Conservation (phyloP, 306 rosid species). For the Vigna reflexopilosa region DNA sequence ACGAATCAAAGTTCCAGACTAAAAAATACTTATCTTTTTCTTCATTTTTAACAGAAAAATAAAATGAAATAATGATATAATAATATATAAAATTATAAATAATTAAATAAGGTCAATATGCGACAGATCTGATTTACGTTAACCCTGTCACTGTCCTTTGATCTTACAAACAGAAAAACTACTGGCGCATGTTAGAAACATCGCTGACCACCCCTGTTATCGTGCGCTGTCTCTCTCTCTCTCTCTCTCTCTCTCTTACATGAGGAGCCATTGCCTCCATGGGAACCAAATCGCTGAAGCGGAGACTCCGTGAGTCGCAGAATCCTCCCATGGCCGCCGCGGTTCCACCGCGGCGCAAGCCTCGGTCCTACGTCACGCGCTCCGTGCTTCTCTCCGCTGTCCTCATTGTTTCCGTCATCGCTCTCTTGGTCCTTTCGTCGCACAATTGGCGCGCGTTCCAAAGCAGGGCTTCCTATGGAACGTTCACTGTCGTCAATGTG, state of each 20-base stretch:
- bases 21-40: no score
- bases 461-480: slow-evolving; percentile 41
- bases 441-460: slow-evolving; percentile 43
- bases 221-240: slow-evolving; percentile 26
- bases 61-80: no score
- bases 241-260: slow-evolving; percentile 13
- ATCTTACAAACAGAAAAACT: neutral
- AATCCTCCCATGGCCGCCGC: slow-evolving; percentile 59
- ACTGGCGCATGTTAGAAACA: slow-evolving; percentile 44
- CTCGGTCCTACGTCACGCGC: slow-evolving; percentile 17
- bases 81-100: no score
- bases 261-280: slow-evolving; percentile 44
- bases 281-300: slow-evolving; percentile 67
- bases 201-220: slow-evolving; percentile 8
- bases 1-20: no score
- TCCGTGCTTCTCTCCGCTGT: slow-evolving; percentile 45
- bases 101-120: no score
- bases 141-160: neutral
- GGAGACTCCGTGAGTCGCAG: slow-evolving; percentile 51
- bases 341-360: slow-evolving; percentile 51
- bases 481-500: slow-evolving; percentile 72
- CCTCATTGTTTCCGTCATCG: slow-evolving; percentile 46
- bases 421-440: slow-evolving; percentile 58
- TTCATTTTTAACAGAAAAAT: no score
- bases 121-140: no score